Evolutionary conservation across 805 yeast species (phyloP), one percentile per base, ranked within the genome.

Genomic region (Myxozyma udenii): DNA sequence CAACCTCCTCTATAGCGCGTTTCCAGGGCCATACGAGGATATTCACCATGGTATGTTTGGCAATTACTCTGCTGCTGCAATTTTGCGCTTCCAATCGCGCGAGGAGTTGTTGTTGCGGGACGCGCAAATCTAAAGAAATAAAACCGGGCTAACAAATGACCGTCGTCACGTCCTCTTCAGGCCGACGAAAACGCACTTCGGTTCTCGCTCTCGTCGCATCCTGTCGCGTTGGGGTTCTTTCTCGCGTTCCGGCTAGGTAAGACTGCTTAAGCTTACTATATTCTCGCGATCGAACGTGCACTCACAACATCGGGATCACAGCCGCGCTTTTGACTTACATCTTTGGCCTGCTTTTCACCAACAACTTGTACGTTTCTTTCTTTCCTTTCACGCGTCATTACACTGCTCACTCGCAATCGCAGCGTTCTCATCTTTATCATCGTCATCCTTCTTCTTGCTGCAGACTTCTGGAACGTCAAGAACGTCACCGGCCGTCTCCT

Each of bases 391-490:
- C 23, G 11, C 18, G n/a, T 5, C 19, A 19, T 12, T 9, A 26
- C 14, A 2, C n/a, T 7, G 25, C 24, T 46, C 26, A 36, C 19
- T 33, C 4, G 37, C 18, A 11, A n/a, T 41, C 33, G 51, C 47
- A 70, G 75, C 64, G 84, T 87, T 12, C 73, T 87, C 37, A 80
- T 87, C 62, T 91, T 93, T 73, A 89, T 91, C 14, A 67, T 81
- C 4, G 82, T 88, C 21, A 80, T 90, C 1, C 71, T 93, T 16
- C 71, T 89, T 18, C 75, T 87, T 19, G 86, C 96, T 0, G 87
- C 88, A 0, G 98, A 91, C 67, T 91, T 91, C 64, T 91, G 97
- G 95, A 85, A 87, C 64, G 81, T 87, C 22, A 93, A 91, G 66
- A 91, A 91, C 68, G 85, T 91, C 23, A 76, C 95, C 19, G 98